Percentiles rank a stretch among this genome's conserved stretches.
phyloP scores from a whole-genome alignment of 2,329 filamentous ascomycete genomes.

The Aspergillus sp. region DNA sequence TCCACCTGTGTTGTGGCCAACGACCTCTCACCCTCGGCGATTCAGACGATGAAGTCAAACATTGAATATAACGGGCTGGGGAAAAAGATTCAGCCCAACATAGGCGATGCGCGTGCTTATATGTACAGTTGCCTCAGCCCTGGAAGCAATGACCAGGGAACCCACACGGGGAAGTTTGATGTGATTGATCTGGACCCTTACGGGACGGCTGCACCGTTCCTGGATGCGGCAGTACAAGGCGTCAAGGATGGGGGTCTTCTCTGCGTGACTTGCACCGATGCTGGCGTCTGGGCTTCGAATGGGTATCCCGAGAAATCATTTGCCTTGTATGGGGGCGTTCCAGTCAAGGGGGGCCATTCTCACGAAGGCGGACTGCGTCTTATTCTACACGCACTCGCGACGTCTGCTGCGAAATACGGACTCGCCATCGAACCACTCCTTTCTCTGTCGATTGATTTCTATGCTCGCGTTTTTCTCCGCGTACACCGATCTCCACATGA shows the following conservation, averaged over 20 bases:
- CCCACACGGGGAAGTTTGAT: conserved; percentile 60
- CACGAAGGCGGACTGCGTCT: conserved; percentile 87
- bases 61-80: conserved; percentile 72
- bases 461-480: conserved; percentile 79
- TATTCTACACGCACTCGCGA: conserved; percentile 74
- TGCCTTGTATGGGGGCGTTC: conserved; percentile 85
- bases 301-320: conserved; percentile 93
- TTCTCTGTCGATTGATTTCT: conserved; percentile 93
- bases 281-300: conserved; percentile 87
- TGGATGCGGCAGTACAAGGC: conserved; percentile 83
- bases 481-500: conserved; percentile 72
- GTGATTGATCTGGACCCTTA: conserved; percentile 97
- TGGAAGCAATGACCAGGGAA: conserved; percentile 32
- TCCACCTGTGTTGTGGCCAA: conserved; percentile 79
- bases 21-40: conserved; percentile 72
- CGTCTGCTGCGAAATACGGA: conserved; percentile 76
- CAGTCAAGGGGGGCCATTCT: conserved; percentile 74
- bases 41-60: conserved; percentile 75
- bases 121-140: conserved; percentile 69
- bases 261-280: conserved; percentile 94
- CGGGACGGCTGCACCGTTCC: conserved; percentile 83
- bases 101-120: conserved; percentile 77
- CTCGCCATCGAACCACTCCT: conserved; percentile 83
- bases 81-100: conserved; percentile 63
- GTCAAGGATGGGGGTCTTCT: conserved; percentile 83